A percentile compares a stretch with the other conserved stretches of the same genome.
These are phyloP conservation scores for Schizopora paradoxa DNA, from an alignment of 1,284 basidiomycete species.

Conservation along the genomic window DNA sequence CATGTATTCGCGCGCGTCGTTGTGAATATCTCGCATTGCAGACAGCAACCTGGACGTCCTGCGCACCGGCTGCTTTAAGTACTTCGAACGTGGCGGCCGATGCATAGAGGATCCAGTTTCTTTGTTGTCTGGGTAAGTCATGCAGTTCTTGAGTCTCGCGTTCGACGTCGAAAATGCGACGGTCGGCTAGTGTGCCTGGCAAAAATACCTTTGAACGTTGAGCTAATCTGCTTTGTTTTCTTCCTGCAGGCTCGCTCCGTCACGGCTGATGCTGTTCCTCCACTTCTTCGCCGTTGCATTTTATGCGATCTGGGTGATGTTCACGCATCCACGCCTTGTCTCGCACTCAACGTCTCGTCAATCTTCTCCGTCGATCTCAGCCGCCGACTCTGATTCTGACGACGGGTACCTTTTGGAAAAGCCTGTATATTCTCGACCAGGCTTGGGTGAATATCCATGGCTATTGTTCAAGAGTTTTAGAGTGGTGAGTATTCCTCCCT, in stretches of 20 bases:
- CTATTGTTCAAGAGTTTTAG: slow-evolving; percentile 47
- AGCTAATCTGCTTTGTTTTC: background rate
- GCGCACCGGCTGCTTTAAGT: slow-evolving; percentile 93
- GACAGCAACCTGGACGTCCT: slow-evolving; percentile 80
- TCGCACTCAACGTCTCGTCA: no score
- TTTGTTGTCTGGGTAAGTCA: slow-evolving; percentile 71
- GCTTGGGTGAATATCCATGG: slow-evolving; percentile 54
- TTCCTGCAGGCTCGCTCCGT: slow-evolving; percentile 55
- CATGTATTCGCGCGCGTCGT: slow-evolving; percentile 5
- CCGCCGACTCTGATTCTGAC: slow-evolving; percentile 19
- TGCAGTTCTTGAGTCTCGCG: slow-evolving; percentile 1
- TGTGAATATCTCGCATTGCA: slow-evolving; percentile 26
- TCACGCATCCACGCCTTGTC: slow-evolving; percentile 56
- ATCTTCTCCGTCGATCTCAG: slow-evolving; percentile 8
- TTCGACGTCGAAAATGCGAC: slow-evolving; percentile 1
- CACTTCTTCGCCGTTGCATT: slow-evolving; percentile 97
- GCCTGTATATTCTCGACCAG: slow-evolving; percentile 34
- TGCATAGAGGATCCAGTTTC: slow-evolving; percentile 87
- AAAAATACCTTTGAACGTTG: no score
- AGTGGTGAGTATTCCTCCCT: slow-evolving; percentile 45
- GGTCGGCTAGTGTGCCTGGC: no score
- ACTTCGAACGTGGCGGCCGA: slow-evolving; percentile 92
- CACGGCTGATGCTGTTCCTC: slow-evolving; percentile 73
- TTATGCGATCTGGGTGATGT: slow-evolving; percentile 86
- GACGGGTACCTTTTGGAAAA: slow-evolving; percentile 34